Base-by-base conservation (phyloP, 2,329 filamentous ascomycete species). In the Phyllosticta ampelicida region DNA sequence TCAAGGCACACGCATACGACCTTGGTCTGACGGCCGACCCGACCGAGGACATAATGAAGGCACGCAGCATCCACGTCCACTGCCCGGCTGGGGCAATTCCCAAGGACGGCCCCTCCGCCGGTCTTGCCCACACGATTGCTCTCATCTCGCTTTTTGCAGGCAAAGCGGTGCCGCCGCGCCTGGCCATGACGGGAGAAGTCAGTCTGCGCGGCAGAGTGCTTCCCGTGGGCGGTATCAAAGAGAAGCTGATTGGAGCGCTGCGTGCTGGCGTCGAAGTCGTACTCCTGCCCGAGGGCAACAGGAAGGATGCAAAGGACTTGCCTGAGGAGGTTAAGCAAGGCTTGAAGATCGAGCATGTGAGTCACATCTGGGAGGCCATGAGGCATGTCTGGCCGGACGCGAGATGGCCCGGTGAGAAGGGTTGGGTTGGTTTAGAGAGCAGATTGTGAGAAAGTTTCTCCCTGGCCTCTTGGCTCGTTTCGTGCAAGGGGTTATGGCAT, bases 221-320 rank as follows among this genome's bases (percentile, higher is more conserved):
- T 74, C 90, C 92, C 23, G 94, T 99, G 36, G 94, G 94, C 56
- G 94, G 94, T 18, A 97, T 99, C 76, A 96, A 97, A 75, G 92
- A 99, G 82, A 99, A 99, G 74, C 80, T 97, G 56, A 97, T 99
- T 68, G 94, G 94, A 20, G 94, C 94, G 9, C 78, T 95, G 68
- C 82, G 92, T 58, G 94, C 94, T 1, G 94, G 94, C 26, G 92
- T 99, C 61, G 95, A 96, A 80, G 92, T 89, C 29, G 92, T 99
- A 8, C 72, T 99, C 61, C 77, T 99, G 8, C 94, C 94, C 2
- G 82, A 86, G 29, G 86, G 89, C 65, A 99, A 99, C 71, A 82
- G 86, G 62, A 97, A 97, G 75, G 94, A 99, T 70, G 86, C 88
- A 60, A 88, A 87, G 72, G 92, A 97, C 73, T 78, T 97, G 58